phyloP scores from a whole-genome alignment of 192 early-diverging fungal genomes.

The Coemansia sp. region DNA sequence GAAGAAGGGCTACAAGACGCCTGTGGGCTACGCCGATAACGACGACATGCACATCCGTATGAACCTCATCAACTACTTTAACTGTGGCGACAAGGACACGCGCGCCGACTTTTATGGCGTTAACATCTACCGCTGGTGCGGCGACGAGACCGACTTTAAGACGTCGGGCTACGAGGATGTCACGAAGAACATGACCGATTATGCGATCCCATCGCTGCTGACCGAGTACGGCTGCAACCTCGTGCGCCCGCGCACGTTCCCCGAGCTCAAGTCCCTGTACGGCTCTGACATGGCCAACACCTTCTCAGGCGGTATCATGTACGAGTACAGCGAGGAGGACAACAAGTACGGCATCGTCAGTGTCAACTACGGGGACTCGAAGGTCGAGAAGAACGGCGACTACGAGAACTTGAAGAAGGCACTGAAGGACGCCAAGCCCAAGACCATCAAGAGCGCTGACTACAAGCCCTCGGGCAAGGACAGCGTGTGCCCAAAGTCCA shows the following conservation, averaged over 20 bases:
- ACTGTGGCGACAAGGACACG: conserved; percentile 61
- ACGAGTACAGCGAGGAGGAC: conserved; percentile 73
- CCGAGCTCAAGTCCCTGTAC: conserved; percentile 65
- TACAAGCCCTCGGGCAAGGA: conserved; percentile 45
- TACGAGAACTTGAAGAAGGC: conserved; percentile 59
- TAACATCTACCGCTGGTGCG: conserved; percentile 78
- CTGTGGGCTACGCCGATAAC: conserved; percentile 73
- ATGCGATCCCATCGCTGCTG: conserved; percentile 66
- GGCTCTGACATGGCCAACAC: conserved; percentile 62
- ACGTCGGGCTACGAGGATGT: conserved; percentile 68
- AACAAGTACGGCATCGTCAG: conserved; percentile 71
- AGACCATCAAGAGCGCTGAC: conserved; percentile 58
- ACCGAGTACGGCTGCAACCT: conserved; percentile 76
- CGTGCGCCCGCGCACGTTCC: conserved; percentile 64
- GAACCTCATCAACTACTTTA: conserved; percentile 66
- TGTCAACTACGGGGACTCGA: conserved; percentile 50
- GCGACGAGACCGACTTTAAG: conserved; percentile 55
- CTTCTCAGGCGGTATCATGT: conserved; percentile 72
- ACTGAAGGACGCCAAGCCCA: conserved; percentile 51
- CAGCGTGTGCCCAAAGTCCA: conserved; percentile 57
- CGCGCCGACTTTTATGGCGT: conserved; percentile 73
- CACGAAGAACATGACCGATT: conserved; percentile 61
- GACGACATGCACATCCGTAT: conserved; percentile 66
- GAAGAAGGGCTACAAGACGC: conserved; percentile 54
- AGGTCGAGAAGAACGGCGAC: conserved; percentile 53